phyloP scores from a whole-genome alignment of 495 filamentous ascomycete genomes.

The Talaromyces liani region DNA sequence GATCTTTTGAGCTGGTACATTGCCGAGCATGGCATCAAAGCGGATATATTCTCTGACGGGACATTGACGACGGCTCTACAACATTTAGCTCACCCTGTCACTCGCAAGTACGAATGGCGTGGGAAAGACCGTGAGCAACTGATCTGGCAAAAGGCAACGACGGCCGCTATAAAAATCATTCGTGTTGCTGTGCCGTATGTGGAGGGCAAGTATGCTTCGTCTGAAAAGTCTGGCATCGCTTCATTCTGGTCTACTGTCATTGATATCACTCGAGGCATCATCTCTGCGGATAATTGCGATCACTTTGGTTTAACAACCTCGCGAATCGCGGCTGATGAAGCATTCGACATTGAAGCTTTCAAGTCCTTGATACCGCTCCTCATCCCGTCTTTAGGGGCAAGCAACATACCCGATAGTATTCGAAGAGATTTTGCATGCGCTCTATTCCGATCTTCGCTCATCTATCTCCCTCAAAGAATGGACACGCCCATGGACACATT shows the following conservation, averaged over 20 bases:
- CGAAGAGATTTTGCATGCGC: slow-evolving; percentile 64
- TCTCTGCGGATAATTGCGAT: slow-evolving; percentile 30
- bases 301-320: slow-evolving; percentile 19
- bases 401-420: slow-evolving; percentile 55
- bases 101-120: slow-evolving; percentile 65
- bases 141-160: slow-evolving; percentile 76
- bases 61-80: slow-evolving; percentile 52
- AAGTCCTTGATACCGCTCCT: slow-evolving; percentile 59
- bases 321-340: slow-evolving; percentile 42
- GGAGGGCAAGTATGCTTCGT: slow-evolving; percentile 33
- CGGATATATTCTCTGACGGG: slow-evolving; percentile 57
- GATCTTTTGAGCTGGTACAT: slow-evolving; percentile 58
- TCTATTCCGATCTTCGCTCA: slow-evolving; percentile 77
- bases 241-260: slow-evolving; percentile 37
- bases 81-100: slow-evolving; percentile 59
- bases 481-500: slow-evolving; percentile 49
- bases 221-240: slow-evolving; percentile 21
- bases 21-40: slow-evolving; percentile 51
- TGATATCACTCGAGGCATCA: slow-evolving; percentile 31
- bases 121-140: slow-evolving; percentile 50
- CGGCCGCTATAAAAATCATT: slow-evolving; percentile 59
- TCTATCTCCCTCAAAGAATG: slow-evolving; percentile 59
- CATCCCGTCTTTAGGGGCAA: slow-evolving; percentile 62
- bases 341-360: slow-evolving; percentile 76
- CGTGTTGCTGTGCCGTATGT: slow-evolving; percentile 58